A percentile compares a stretch with the other conserved stretches of the same genome.
Conservation (phyloP, 1,284 basidiomycete genomes). For the Heterobasidion occidentale region DNA sequence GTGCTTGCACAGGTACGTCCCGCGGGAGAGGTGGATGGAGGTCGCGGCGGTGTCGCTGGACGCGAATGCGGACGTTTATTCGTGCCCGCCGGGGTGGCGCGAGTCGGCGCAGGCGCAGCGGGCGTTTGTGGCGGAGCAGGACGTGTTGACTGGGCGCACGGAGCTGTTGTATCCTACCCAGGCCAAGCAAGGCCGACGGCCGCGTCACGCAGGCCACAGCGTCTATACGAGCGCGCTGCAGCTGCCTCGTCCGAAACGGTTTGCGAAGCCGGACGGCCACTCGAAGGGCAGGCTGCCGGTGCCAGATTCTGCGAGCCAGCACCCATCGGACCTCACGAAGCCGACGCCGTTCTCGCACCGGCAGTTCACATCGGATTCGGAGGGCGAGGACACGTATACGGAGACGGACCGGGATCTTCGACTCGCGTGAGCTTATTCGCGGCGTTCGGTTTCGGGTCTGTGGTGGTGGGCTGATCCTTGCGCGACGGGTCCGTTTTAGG, state of each 20-base stretch:
- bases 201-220: background rate
- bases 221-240: slow-evolving; percentile 5
- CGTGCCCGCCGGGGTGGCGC: slow-evolving; percentile 52
- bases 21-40: slow-evolving; percentile 58
- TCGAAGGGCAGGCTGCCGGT: background rate
- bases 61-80: slow-evolving; percentile 61
- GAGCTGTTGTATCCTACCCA: slow-evolving; percentile 46
- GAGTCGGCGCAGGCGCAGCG: slow-evolving; percentile 46
- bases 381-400: slow-evolving; percentile 9
- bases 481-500: slow-evolving; percentile 20
- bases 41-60: slow-evolving; percentile 51
- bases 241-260: slow-evolving; percentile 7
- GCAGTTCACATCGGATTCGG: slow-evolving; percentile 10
- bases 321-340: slow-evolving; percentile 8
- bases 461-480: background rate
- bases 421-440: slow-evolving; percentile 9
- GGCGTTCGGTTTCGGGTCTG: slow-evolving; percentile 14
- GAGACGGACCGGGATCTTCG: slow-evolving; percentile 7
- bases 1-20: slow-evolving; percentile 31
- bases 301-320: background rate
- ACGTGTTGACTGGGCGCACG: slow-evolving; percentile 51
- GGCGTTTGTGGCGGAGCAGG: slow-evolving; percentile 67
- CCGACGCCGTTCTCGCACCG: slow-evolving; percentile 10
- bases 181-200: slow-evolving; percentile 5
- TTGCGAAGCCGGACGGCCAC: background rate